Conservation (phyloP, 495 filamentous ascomycete species). For the Penicillium antarcticum region DNA sequence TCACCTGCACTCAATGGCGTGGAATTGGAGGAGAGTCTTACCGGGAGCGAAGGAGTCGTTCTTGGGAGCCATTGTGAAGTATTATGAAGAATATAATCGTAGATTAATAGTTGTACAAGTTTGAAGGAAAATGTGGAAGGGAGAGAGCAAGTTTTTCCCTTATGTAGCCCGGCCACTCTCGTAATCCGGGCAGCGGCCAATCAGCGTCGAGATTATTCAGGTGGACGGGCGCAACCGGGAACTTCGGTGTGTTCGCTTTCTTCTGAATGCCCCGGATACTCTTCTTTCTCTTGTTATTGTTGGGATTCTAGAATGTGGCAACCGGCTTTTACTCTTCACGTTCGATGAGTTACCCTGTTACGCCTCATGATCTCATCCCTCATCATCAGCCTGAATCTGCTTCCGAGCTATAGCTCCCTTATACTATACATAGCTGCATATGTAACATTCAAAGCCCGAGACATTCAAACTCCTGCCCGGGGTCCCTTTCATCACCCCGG, state of each 20-base stretch:
- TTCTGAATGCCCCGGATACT: neutral
- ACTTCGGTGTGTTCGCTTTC: slow-evolving; percentile 13
- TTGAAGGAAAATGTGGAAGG: slow-evolving; percentile 16
- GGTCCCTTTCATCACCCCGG: neutral
- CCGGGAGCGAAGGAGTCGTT: slow-evolving; percentile 42
- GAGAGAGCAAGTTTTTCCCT: slow-evolving; percentile 36
- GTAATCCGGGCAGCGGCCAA: slow-evolving; percentile 36
- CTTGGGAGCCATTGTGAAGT: slow-evolving; percentile 44
- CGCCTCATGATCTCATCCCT: slow-evolving; percentile 20
- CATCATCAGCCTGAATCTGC: slow-evolving; percentile 9
- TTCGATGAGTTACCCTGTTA: too few species aligned
- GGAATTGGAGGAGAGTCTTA: slow-evolving; percentile 26
- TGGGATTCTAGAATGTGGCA: neutral
- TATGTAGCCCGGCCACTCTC: slow-evolving; percentile 41
- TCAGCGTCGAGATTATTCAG: slow-evolving; percentile 39
- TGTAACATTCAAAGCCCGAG: neutral
- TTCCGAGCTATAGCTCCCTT: neutral
- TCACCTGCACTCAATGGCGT: neutral
- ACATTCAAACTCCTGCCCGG: neutral
- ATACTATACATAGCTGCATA: neutral
- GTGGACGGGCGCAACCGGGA: slow-evolving; percentile 38
- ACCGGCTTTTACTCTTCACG: neutral
- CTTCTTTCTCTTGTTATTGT: neutral
- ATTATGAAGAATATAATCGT: slow-evolving; percentile 22
- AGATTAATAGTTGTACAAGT: slow-evolving; percentile 35